Percentiles rank a stretch among this genome's conserved stretches.
These are phyloP conservation scores for Thermothelomyces thermophilus DNA, from an alignment of 2,329 filamentous ascomycete genomes.

Conservation along the genomic window DNA sequence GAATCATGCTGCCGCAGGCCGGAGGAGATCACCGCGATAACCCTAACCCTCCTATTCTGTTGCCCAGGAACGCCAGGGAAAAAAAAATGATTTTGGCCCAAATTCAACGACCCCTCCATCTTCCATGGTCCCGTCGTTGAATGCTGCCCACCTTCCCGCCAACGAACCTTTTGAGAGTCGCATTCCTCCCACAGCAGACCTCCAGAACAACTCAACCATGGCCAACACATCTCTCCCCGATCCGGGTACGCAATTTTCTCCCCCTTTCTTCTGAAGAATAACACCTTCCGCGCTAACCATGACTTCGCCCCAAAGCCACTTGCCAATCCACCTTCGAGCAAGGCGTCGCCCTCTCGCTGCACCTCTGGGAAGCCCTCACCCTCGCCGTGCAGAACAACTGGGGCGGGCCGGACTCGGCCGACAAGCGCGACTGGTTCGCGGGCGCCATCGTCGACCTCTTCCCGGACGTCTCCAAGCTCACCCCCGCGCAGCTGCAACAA, in stretches of 20 bases:
- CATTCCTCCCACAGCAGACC: neutral
- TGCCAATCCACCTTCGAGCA: conserved; percentile 71
- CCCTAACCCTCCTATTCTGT: conserved; percentile 13
- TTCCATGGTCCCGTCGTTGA: neutral
- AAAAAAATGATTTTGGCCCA: conserved; percentile 13
- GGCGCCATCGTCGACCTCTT: conserved; percentile 81
- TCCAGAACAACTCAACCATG: neutral
- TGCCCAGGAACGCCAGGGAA: conserved; percentile 8
- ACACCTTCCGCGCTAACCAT: neutral
- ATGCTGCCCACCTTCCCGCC: neutral
- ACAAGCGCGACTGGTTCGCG: conserved; percentile 96
- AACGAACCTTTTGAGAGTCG: neutral
- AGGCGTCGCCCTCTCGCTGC: conserved; percentile 74
- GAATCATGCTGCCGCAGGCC: no score
- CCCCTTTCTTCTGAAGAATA: conserved; percentile 3
- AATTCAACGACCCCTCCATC: conserved; percentile 20
- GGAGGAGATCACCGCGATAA: neutral
- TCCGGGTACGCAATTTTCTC: conserved; percentile 11
- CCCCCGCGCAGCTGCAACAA: conserved; percentile 27
- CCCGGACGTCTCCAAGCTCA: conserved; percentile 50
- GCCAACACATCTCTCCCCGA: conserved; percentile 10
- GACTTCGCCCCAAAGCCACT: conserved; percentile 36
- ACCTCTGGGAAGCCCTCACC: conserved; percentile 82
- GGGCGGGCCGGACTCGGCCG: conserved; percentile 73
- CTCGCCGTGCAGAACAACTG: conserved; percentile 82